Base-by-base conservation (phyloP, 2,329 filamentous ascomycete genomes). In the Ophiosphaerella herpotricha region DNA sequence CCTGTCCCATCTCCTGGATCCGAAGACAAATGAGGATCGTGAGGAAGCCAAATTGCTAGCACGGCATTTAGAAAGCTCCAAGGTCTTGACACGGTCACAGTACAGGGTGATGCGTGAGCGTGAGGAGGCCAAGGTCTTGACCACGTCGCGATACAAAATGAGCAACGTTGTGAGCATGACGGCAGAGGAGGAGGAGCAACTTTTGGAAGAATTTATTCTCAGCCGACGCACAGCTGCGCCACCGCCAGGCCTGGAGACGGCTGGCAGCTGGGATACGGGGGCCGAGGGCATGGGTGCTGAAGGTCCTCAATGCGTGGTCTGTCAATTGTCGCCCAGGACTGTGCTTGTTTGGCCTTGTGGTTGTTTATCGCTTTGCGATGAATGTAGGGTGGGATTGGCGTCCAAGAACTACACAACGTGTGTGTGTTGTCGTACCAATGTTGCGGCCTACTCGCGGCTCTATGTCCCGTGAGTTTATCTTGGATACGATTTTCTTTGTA, bases 361-460 rank as follows among this genome's bases (percentile, higher is more conserved):
- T 2, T 99, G 94, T 70, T 80, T 99, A 50, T 93, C 90, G 60
- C 81, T 97, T 11, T 97, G 94, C 70, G 94, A 99, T 71, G 94
- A 97, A 60, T 97, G 94, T 70, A 82, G 94, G 29, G 89, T 97
- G 32, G 93, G 90, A 37, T 80, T 97, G 55, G 94, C 94, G 3
- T 92, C 96, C 85, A 95, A 97, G 71, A 97, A 97, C 71, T 97
- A 96, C 71, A 90, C 92, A 57, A 95, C 90, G 68, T 99, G 94
- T 70, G 92, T 97, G 34, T 97, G 93, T 66, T 97, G 94, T 72
- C 83, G 94, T 43, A 85, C 90, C 48, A 89, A 94, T 63, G 91
- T 97, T 26, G 84, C 85, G 47, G 94, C 92, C 46, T 97, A 96
- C 73, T 92, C 90, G 60, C 85, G 91, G 61, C 85, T 99, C 52